These are phyloP conservation scores for Nicotiana benthamiana DNA, from an alignment of 257 asterid species.

Conservation along the genomic window DNA sequence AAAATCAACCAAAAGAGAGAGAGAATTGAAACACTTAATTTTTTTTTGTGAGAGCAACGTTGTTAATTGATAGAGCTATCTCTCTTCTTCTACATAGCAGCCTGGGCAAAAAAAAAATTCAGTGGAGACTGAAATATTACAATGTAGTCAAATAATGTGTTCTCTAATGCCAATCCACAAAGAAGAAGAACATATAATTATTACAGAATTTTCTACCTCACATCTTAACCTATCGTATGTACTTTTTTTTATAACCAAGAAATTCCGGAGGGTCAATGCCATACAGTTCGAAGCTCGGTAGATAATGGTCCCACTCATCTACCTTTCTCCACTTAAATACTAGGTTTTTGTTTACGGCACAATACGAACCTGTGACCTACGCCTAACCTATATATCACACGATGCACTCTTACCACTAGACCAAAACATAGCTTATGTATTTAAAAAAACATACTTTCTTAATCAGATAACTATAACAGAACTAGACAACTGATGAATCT, in stretches of 20 bases:
- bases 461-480: neutral
- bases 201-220: neutral
- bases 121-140: neutral
- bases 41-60: neutral
- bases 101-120: neutral
- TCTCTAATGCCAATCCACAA: neutral
- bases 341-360: neutral
- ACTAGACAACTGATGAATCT: neutral
- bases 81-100: neutral
- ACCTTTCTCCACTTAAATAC: neutral
- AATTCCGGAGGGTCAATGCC: too few species aligned
- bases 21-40: neutral
- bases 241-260: neutral
- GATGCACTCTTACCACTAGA: neutral
- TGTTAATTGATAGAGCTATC: neutral
- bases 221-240: neutral
- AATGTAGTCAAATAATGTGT: neutral
- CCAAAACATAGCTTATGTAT: neutral
- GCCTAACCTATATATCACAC: neutral
- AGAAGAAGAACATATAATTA: neutral
- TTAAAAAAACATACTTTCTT: neutral
- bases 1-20: slow-evolving; percentile 11
- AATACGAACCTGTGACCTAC: neutral
- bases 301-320: neutral
- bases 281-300: neutral